A percentile compares a stretch with the other conserved stretches of the same genome.
Conservation (phyloP, 2,329 filamentous ascomycete genomes). For the Septoria petroselini region DNA sequence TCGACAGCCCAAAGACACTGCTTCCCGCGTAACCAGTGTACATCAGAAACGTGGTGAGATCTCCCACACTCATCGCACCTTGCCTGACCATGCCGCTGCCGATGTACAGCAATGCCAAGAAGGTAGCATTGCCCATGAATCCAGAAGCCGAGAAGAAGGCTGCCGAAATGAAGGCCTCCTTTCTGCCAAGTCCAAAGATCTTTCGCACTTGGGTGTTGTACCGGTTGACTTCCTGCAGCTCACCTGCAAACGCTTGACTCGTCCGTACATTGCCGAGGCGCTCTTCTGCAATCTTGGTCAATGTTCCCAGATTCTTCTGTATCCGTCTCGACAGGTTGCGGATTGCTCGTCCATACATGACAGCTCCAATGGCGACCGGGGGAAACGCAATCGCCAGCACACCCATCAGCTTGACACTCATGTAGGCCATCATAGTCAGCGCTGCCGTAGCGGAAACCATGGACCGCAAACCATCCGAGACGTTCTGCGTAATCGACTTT, state of each 20-base stretch:
- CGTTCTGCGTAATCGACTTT: slow-evolving; percentile 96
- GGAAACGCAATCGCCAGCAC: slow-evolving; percentile 84
- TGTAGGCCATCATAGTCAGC: slow-evolving; percentile 91
- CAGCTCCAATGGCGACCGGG: slow-evolving; percentile 82
- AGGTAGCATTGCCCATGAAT: slow-evolving; percentile 94
- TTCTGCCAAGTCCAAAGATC: slow-evolving; percentile 85
- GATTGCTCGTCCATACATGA: slow-evolving; percentile 86
- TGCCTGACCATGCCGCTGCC: slow-evolving; percentile 86
- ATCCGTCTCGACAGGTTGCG: slow-evolving; percentile 87
- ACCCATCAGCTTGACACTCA: slow-evolving; percentile 84
- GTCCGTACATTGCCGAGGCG: slow-evolving; percentile 95
- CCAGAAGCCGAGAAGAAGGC: slow-evolving; percentile 86
- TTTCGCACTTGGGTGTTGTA: slow-evolving; percentile 91
- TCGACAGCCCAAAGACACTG: slow-evolving; percentile 88
- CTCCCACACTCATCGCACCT: slow-evolving; percentile 83
- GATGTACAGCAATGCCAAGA: slow-evolving; percentile 82
- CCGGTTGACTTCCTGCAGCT: slow-evolving; percentile 81
- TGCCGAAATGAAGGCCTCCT: slow-evolving; percentile 82
- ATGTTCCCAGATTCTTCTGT: slow-evolving; percentile 84
- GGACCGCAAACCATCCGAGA: slow-evolving; percentile 91
- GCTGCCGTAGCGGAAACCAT: slow-evolving; percentile 87
- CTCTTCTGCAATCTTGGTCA: slow-evolving; percentile 98
- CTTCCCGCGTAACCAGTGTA: slow-evolving; percentile 86
- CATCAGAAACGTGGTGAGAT: slow-evolving; percentile 96
- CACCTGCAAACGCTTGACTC: slow-evolving; percentile 91